Evolutionary conservation across 1,139 yeast species (phyloP), one percentile per base, ranked within the genome.

Genomic region (Yamadazyma aaseri): DNA sequence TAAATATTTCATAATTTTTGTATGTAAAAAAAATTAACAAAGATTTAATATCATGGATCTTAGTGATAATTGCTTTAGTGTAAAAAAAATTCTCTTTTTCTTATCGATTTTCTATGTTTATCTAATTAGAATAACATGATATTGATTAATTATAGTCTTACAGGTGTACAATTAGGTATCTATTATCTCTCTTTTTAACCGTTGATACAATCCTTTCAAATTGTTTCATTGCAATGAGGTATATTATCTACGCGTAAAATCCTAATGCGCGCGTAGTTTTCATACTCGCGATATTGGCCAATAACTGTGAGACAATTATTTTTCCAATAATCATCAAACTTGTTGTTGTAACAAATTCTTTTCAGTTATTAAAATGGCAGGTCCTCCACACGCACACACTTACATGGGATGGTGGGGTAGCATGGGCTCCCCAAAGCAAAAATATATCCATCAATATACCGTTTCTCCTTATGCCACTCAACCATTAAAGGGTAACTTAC

Each of bases 321-420:
- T 17, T 31, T 32, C 16, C 26, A 24, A 26, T 29, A 37, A 26
- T 35, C 36, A 32, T 25, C 33, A 17, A n/a, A 26, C 26, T 18
- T 14, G 24, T 21, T 26, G 22, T 37, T 28, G 17, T 17, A 32
- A 17, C 26, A 8, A 16, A 9, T 11, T 26, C 6, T 5, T 11
- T 21, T 24, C 5, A 24, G 9, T 20, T 20, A 35, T 29, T 26
- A 32, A 25, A 53, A 81, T 81, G 87, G 84, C 73, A 54, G 79
- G 79, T 54, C 82, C 84, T 58, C 43, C 42, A 34, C 43, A 41
- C 32, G 41, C 43, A 31, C 79, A 78, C 56, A 61, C 90, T 56
- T 89, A 85, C 60, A 81, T 86, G 90, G 97, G 97, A 56, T 89
- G 96, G 96, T 89, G 97, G 97, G 97, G 97, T 59, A 63, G 72